Evolutionary conservation across 768 basidiomycete species (phyloP).

Genomic region (Russula sp.): DNA sequence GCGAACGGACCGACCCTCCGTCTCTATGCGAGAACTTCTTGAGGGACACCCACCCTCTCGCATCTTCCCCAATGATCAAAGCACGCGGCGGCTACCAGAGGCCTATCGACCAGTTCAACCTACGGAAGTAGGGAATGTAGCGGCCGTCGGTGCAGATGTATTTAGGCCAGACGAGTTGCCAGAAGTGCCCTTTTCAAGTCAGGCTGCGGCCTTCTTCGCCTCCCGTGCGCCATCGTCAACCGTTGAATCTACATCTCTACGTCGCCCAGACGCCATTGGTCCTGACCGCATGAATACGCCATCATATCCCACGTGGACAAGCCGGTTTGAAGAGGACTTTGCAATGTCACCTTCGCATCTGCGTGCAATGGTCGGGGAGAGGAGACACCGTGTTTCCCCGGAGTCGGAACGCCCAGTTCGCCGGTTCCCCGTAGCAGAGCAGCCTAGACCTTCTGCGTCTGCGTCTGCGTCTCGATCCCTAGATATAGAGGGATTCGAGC

Average conservation of each 20-base stretch:
- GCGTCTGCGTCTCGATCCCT: slow-evolving; percentile 11
- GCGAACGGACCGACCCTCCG: slow-evolving; percentile 1
- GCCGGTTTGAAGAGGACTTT: slow-evolving; percentile 11
- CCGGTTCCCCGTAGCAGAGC: slow-evolving; percentile 3
- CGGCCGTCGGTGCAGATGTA: slow-evolving; percentile 1
- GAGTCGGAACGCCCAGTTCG: slow-evolving; percentile 7
- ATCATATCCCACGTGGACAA: slow-evolving; percentile 4
- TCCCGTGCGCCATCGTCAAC: slow-evolving; percentile 15
- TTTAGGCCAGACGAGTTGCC: slow-evolving; percentile 9
- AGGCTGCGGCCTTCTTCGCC: slow-evolving; percentile 23
- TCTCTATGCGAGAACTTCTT: slow-evolving; percentile 12
- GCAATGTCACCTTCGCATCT: slow-evolving; percentile 8
- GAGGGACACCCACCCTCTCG: slow-evolving; percentile 7
- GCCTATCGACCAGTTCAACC: slow-evolving; percentile 7
- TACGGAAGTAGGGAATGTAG: background rate
- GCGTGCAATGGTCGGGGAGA: slow-evolving; percentile 8
- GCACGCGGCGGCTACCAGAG: slow-evolving; percentile 11
- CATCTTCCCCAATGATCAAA: background rate
- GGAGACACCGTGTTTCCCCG: slow-evolving; percentile 6
- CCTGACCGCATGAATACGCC: background rate
- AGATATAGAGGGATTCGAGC: slow-evolving; percentile 27
- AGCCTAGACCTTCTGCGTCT: background rate
- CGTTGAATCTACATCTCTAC: slow-evolving; percentile 4
- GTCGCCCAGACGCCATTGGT: slow-evolving; percentile 1
- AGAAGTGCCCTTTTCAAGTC: slow-evolving; percentile 22